Evolutionary conservation across 495 filamentous ascomycete genomes (phyloP).

Genomic region (Lasiosphaeria miniovina): DNA sequence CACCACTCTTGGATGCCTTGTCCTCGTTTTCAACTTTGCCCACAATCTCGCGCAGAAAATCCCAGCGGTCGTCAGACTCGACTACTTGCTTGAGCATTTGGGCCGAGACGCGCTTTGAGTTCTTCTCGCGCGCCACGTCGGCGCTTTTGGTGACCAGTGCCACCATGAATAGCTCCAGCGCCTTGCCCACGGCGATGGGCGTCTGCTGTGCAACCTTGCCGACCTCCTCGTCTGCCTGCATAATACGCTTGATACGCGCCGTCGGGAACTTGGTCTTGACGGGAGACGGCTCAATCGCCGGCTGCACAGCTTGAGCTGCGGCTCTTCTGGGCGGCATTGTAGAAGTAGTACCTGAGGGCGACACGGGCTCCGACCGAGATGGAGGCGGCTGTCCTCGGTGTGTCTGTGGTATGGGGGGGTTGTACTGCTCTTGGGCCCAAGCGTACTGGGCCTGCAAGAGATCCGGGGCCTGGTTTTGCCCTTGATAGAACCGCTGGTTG

Average conservation of each 20-base stretch:
- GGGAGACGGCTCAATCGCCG: constrained; percentile 53
- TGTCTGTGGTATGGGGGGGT: constrained; percentile 5
- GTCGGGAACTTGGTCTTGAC: constrained; percentile 97
- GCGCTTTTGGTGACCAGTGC: constrained; percentile 83
- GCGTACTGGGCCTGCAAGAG: constrained; percentile 4
- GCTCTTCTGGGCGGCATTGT: constrained; percentile 43
- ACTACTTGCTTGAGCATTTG: constrained; percentile 89
- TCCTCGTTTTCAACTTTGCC: constrained; percentile 73
- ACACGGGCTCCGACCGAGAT: constrained; percentile 30
- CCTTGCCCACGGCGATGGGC: constrained; percentile 91
- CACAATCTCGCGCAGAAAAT: constrained; percentile 91
- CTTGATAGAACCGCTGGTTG: neutral
- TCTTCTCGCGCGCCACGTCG: constrained; percentile 72
- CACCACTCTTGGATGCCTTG: constrained; percentile 24
- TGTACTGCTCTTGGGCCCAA: neutral
- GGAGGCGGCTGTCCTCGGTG: constrained; percentile 6
- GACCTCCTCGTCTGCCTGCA: constrained; percentile 99
- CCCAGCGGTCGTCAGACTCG: constrained; percentile 79
- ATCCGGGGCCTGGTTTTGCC: neutral
- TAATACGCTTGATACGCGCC: constrained; percentile 96
- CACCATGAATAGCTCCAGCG: constrained; percentile 97
- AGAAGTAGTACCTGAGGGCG: constrained; percentile 12
- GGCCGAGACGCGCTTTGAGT: constrained; percentile 84
- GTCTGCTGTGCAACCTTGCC: constrained; percentile 98
- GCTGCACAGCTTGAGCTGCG: constrained; percentile 20